Evolutionary conservation across 768 basidiomycete species (phyloP).

Genomic region (Zangia roseola): DNA sequence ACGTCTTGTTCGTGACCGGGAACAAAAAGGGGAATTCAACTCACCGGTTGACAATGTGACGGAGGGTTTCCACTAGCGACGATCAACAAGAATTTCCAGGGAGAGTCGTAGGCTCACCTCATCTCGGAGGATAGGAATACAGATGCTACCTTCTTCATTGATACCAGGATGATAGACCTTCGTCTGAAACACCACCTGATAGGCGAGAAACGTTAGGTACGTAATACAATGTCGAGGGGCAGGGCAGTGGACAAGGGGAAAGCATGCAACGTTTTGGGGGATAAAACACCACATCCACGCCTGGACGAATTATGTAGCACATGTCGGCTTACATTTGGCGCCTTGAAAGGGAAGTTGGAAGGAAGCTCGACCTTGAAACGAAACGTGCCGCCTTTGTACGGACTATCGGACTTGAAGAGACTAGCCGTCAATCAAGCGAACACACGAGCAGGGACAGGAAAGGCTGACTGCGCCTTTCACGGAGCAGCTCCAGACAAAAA

Average conservation of each 20-base stretch:
- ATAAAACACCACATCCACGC: conserved; percentile 1
- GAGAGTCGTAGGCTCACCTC: conserved; percentile 50
- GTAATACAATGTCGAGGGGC: conserved; percentile 13
- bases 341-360: conserved; percentile 83
- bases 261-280: conserved; percentile 22
- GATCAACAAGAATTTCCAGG: conserved; percentile 11
- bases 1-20: conserved; percentile 8
- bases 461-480: conserved; percentile 70
- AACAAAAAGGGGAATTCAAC: conserved; percentile 14
- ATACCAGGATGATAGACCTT: conserved; percentile 91
- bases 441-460: not conserved
- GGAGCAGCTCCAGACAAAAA: conserved; percentile 75
- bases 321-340: conserved; percentile 57
- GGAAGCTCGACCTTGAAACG: conserved; percentile 74
- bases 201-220: conserved; percentile 12
- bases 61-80: conserved; percentile 78
- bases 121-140: conserved; percentile 80
- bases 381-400: conserved; percentile 82
- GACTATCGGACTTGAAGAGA: conserved; percentile 60
- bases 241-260: not conserved
- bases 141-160: conserved; percentile 85
- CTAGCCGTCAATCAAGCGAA: conserved; percentile 3
- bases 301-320: conserved; percentile 2
- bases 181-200: conserved; percentile 77
- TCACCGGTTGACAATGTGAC: conserved; percentile 69